Evolutionary conservation across 192 early-diverging fungal genomes (phyloP).

Genomic region (Gaertneriomyces sp.): DNA sequence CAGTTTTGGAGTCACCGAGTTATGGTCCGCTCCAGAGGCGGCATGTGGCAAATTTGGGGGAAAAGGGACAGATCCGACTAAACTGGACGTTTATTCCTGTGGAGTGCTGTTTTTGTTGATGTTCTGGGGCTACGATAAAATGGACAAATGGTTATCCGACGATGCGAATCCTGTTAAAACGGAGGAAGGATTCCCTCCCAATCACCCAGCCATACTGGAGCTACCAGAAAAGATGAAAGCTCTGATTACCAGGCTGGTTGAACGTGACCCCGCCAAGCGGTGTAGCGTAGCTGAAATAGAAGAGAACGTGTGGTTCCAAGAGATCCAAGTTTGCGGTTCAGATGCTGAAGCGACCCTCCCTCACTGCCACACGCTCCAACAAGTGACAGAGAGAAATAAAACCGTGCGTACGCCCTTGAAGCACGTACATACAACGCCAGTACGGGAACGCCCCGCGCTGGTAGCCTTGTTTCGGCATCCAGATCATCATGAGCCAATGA

Average conservation of each 20-base stretch:
- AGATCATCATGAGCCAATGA: too few relatives aligned
- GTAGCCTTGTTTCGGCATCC: too few relatives aligned
- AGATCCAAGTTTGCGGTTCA: conserved; percentile 6
- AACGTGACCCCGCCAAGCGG: conserved; percentile 15
- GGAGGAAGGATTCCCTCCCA: conserved; percentile 5
- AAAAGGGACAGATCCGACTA: background rate
- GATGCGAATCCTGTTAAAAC: background rate
- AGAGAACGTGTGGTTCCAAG: conserved; percentile 17
- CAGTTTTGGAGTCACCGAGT: conserved; percentile 9
- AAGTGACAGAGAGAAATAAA: too few relatives aligned
- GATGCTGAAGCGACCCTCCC: background rate
- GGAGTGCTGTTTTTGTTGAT: conserved; percentile 18
- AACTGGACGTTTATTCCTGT: conserved; percentile 21
- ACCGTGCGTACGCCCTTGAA: too few relatives aligned
- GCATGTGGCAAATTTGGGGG: background rate
- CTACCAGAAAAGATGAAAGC: conserved; percentile 5
- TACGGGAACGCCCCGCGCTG: too few relatives aligned
- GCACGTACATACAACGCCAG: too few relatives aligned
- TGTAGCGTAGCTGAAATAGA: background rate
- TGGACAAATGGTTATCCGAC: conserved; percentile 13
- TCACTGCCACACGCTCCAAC: background rate
- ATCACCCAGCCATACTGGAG: conserved; percentile 12
- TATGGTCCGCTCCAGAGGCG: conserved; percentile 25
- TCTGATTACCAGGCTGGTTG: conserved; percentile 4
- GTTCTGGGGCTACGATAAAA: conserved; percentile 26